A percentile compares a stretch with the other conserved stretches of the same genome.
Conservation (phyloP, 345 rosid genomes). For the Anacardium occidentale region DNA sequence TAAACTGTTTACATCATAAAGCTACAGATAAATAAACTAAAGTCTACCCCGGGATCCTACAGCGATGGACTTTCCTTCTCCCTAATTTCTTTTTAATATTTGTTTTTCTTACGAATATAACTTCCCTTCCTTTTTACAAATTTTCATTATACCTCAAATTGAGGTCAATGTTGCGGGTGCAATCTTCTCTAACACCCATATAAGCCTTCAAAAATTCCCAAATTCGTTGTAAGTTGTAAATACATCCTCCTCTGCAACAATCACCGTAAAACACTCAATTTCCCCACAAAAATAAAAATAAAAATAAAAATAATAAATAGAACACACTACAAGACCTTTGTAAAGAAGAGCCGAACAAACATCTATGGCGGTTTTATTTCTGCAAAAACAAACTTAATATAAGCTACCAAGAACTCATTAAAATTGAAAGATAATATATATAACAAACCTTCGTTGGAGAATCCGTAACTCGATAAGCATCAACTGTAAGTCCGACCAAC, state of each 20-base stretch:
- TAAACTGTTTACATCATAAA: constrained; percentile 29
- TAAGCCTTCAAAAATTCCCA: constrained; percentile 4
- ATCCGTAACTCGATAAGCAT: constrained; percentile 58
- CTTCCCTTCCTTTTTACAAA: constrained; percentile 25
- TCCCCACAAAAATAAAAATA: not conserved
- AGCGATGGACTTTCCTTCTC: constrained; percentile 17
- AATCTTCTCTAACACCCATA: constrained; percentile 16
- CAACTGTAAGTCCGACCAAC: constrained; percentile 80
- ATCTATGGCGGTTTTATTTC: constrained; percentile 26
- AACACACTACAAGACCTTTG: constrained; percentile 16
- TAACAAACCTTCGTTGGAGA: constrained; percentile 58
- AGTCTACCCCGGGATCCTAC: constrained; percentile 13
- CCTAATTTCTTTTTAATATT: constrained; percentile 17
- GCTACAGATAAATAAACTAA: constrained; percentile 20
- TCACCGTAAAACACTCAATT: constrained; percentile 26
- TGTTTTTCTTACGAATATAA: not conserved
- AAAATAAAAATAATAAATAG: constrained; percentile 1
- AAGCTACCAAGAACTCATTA: not conserved
- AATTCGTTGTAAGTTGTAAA: constrained; percentile 17
- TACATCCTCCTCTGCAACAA: constrained; percentile 41
- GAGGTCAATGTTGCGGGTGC: constrained; percentile 28
- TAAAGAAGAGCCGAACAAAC: constrained; percentile 11
- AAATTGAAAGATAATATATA: constrained; percentile 7
- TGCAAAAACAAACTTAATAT: constrained; percentile 19
- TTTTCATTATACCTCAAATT: constrained; percentile 35